A percentile compares a stretch with the other conserved stretches of the same genome.
Conservation (phyloP, 2,329 filamentous ascomycete genomes). For the Zalaria sp. region DNA sequence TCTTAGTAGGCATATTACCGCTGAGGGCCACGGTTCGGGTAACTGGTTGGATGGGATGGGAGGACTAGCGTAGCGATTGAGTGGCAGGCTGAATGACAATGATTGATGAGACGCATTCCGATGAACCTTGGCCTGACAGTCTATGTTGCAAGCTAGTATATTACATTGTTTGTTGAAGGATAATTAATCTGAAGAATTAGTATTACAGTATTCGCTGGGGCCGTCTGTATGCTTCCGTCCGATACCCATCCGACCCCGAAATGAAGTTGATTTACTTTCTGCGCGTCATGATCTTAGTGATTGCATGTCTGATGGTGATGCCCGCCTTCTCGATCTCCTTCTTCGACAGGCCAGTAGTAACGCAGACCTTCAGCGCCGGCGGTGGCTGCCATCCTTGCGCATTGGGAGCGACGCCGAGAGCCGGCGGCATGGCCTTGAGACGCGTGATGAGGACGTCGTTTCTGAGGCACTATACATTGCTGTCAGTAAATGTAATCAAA, state of each 20-base stretch:
- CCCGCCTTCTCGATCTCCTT: conserved; percentile 96
- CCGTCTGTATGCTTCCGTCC: too few relatives aligned
- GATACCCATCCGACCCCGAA: neutral
- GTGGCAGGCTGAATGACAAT: too few relatives aligned
- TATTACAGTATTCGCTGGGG: too few relatives aligned
- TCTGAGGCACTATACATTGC: conserved; percentile 48
- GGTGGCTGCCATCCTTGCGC: conserved; percentile 53
- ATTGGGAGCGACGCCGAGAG: conserved; percentile 46
- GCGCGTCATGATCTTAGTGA: conserved; percentile 72
- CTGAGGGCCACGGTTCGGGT: too few relatives aligned
- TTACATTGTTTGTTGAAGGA: too few relatives aligned
- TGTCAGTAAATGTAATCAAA: conserved; percentile 3
- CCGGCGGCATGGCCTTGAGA: conserved; percentile 58
- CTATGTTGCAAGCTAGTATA: too few relatives aligned
- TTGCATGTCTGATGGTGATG: conserved; percentile 72
- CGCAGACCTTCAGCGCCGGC: conserved; percentile 80
- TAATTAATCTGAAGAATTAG: too few relatives aligned
- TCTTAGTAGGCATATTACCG: too few relatives aligned
- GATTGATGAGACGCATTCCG: too few relatives aligned
- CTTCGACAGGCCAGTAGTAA: conserved; percentile 75
- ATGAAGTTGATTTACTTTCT: conserved; percentile 13
- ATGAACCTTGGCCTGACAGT: too few relatives aligned
- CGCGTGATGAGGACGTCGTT: conserved; percentile 86
- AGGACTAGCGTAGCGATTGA: too few relatives aligned
- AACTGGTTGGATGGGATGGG: too few relatives aligned